phyloP scores from a whole-genome alignment of 2,329 filamentous ascomycete genomes.

The Cytospora paraplurivora region DNA sequence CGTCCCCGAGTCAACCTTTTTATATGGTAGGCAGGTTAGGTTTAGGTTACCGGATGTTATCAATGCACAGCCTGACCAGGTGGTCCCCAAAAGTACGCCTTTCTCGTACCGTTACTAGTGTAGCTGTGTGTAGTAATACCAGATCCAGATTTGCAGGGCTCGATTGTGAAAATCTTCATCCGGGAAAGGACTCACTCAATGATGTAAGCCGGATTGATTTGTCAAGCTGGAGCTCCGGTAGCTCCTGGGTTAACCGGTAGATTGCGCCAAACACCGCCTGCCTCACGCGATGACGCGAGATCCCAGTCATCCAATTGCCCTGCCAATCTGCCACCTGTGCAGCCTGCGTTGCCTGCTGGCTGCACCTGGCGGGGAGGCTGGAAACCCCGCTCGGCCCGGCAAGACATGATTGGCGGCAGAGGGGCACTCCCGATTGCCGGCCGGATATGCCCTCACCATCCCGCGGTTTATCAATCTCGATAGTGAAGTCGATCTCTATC shows the following conservation, averaged over 20 bases:
- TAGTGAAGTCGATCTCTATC: neutral
- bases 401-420: neutral
- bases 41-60: neutral
- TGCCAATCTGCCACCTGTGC: too few relatives aligned
- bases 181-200: conserved; percentile 20
- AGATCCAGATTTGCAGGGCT: neutral
- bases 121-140: neutral
- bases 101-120: neutral
- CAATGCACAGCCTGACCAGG: neutral
- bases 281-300: neutral
- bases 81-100: conserved; percentile 20
- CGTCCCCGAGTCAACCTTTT: conserved; percentile 18
- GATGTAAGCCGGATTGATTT: conserved; percentile 28
- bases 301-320: neutral
- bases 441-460: neutral
- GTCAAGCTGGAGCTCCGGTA: conserved; percentile 20
- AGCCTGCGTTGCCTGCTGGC: neutral
- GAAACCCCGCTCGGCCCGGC: neutral
- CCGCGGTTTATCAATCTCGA: neutral
- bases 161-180: neutral
- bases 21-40: conserved; percentile 12
- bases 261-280: too few relatives aligned
- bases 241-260: neutral
- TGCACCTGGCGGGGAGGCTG: neutral
- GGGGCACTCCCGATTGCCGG: neutral